Base-by-base conservation (phyloP, 2,329 filamentous ascomycete genomes). In the Clonostachys rosea region DNA sequence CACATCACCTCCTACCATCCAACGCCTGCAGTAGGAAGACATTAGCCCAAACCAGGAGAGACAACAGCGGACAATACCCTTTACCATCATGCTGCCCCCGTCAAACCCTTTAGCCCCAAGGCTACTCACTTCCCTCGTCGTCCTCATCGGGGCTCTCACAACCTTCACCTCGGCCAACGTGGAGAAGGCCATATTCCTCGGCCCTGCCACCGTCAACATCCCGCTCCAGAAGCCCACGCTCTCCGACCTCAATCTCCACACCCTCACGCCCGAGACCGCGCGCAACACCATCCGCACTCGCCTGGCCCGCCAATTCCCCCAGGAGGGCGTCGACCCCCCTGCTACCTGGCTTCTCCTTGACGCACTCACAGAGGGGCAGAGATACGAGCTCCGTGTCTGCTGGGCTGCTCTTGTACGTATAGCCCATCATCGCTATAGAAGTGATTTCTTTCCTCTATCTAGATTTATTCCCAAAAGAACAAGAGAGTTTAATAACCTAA, bases 331-430 rank as follows among this genome's bases (percentile, higher is more conserved):
- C 10, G 63, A 71, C 12, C 89, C 88, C 8, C 68, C 73, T 11
- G 74, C 84, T 45, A 85, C 87, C 30, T 97, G 94, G 94, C 79
- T 91, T 55, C 69, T 92, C 8, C 78, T 99, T 6, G 79, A 87
- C 48, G 70, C 76, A 34, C 74, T 99, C 47, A 74, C 68, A n/a
- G 77, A 81, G 35, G 81, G 82, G 11, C 85, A 86, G 59, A 80
- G 91, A 54, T 96, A 97, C 74, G 94, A 99, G 72, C 79, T 95
- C 43, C 84, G 94, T 47, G 76, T 96, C 50, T 97, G 92, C 70
- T 99, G 92, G 91, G 78, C 90, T 50, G 94, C 94, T 39, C 94
- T 86, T 50, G 92, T 96, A 77, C 68, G 87, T 76, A 34, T 40
- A 39, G 10, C 17, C 14, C 7, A 39, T 17, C 13, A 14, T 18